Base-by-base conservation (phyloP, 176 grass and related monocot species). In the Urochloa ruziziensis region DNA sequence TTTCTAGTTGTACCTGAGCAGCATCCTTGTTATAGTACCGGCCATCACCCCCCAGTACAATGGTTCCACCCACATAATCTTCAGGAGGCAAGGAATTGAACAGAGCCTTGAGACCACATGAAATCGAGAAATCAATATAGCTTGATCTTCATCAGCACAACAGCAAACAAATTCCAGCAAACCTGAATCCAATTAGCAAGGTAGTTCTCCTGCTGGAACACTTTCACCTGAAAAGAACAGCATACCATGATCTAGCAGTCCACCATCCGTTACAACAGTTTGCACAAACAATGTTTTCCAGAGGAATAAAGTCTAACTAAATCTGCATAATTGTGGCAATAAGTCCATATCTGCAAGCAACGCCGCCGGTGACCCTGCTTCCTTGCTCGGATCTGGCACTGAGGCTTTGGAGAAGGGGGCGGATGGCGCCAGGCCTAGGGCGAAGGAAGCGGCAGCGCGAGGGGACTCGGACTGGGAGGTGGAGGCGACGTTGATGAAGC, bases 101-200 rank as follows among this genome's bases (percentile, higher is more conserved):
- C 25, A 97, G 79, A 53, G 94, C 92, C 94, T 97, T 82, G 15
- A 83, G 51, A 82, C 48, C 46, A 73, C 7, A 72, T 1, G 69
- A 87, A 82, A 80, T 61, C 4, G 83, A 83, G 16, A 79, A 40
- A 75, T 85, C 2, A 83, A 28, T 78, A 49, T 56, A 68, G 74
- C 30, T 56, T 24, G 53, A 78, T 28, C 32, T 47, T 73, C n/a
- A 39, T n/a, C 49, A n/a, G 39, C 27, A 70, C 69, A 85, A 37
- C 61, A 87, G 29, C 10, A n/a, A 39, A 51, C 5, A n/a, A 82
- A 75, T n/a, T 30, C 33, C 27, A 24, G 18, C 64, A 64, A 64
- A 94, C 94, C 94, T 97, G 94, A 91, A 97, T 92, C 94, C 94
- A 97, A 63, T 94, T 97, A n/a, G 94, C 92, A 8, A 97, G 83